Evolutionary conservation across 345 rosid genomes (phyloP), one percentile per base, ranked within the genome.

Genomic region (Pelargonium nanum): DNA sequence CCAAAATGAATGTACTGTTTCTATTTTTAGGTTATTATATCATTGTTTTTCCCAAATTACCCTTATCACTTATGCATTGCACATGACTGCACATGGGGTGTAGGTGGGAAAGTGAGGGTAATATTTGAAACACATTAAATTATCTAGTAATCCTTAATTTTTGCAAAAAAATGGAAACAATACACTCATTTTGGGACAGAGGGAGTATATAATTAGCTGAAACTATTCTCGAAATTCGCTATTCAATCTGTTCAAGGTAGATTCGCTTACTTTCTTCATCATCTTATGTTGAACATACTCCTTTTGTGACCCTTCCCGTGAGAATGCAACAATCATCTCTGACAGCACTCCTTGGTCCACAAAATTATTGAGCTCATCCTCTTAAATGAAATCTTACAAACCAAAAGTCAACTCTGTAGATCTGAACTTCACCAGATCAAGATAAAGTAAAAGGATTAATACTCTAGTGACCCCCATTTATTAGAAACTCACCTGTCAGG

Each of bases 281-380:
- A 93, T 85, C 76, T 85, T 89, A 74, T 93, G 96, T 69, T 93
- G 99, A 66, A 89, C 99, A 44, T 93, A 93, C 59, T 93, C 87
- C 80, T 93, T 93, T 58, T 74, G 78, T n/a, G 94, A 83, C 62
- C 99, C 99, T 68, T 89, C 96, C 6, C 97, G 93, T n/a, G 99
- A 93, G 77, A 93, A 93, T 56, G 97, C 97, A 60, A 93, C 76
- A 10, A 81, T 54, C 67, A 93, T 77, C 72, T 87, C 97, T 59
- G 99, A 87, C 25, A 93, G 73, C 3, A 80, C 88, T 55, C 96
- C 97, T 26, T 67, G 69, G 65, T 81, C 81, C 26, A 77, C 94
- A 66, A 80, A 87, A 65, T 79, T 72, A 61, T 75, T 72, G 71
- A 93, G 96, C 70, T 93, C 99, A 10, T 89, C 89, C 73, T 89